Conservation (phyloP, 306 rosid species). For the Adenanthera pavonina region DNA sequence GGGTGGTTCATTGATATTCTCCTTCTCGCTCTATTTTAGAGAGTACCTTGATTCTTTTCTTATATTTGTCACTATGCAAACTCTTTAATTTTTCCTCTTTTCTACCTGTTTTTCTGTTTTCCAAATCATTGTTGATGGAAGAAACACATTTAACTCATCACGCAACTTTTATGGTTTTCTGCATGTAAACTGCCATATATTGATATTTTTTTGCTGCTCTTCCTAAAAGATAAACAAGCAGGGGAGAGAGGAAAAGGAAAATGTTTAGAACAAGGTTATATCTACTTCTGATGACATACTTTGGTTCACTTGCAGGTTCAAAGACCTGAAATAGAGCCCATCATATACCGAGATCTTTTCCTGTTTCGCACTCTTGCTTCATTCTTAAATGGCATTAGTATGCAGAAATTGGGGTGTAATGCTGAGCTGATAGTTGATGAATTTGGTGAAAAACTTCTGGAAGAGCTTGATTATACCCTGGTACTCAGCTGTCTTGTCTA, state of each 20-base stretch:
- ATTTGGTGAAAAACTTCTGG: conserved; percentile 99
- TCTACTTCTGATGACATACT: conserved; percentile 28
- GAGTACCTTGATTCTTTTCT: conserved; percentile 1
- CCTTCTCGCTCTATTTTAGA: conserved; percentile 21
- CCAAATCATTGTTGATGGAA: conserved; percentile 13
- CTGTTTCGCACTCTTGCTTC: conserved; percentile 95
- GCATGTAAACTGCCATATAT: conserved; percentile 28
- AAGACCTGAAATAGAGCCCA: conserved; percentile 94
- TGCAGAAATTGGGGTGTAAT: conserved; percentile 93
- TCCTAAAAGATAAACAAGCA: conserved; percentile 33
- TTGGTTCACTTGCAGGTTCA: conserved; percentile 69
- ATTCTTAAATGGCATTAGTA: conserved; percentile 85
- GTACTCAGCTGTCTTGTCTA: conserved; percentile 56
- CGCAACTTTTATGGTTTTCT: conserved; percentile 24
- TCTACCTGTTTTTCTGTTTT: conserved; percentile 5
- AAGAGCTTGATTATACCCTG: conserved; percentile 98
- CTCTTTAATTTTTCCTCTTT: not conserved
- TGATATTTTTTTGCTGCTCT: not conserved
- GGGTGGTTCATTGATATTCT: conserved; percentile 18
- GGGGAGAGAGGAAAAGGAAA: not conserved
- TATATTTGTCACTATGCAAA: not conserved
- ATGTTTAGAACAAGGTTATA: conserved; percentile 17
- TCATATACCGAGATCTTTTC: conserved; percentile 94
- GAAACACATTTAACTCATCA: conserved; percentile 7
- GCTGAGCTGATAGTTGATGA: conserved; percentile 99